phyloP scores from a whole-genome alignment of 2,329 filamentous ascomycete species.

The Eurotiales sp. region DNA sequence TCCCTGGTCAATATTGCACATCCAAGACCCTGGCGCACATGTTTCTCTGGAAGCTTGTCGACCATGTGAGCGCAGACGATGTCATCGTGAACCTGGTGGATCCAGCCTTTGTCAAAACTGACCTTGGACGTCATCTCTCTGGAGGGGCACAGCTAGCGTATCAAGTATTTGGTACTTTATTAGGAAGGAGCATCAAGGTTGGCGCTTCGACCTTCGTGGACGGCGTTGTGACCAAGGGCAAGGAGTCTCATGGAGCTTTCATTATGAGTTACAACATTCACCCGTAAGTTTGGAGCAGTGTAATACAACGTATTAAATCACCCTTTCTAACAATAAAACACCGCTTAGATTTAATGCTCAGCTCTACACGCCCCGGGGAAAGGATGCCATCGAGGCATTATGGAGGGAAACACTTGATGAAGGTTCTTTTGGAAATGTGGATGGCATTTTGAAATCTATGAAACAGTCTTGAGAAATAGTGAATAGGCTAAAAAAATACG shows the following conservation, averaged over 20 bases:
- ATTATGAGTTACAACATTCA: slow-evolving; percentile 48
- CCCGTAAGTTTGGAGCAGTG: background rate
- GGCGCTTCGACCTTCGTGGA: slow-evolving; percentile 50
- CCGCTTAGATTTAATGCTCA: too few relatives aligned
- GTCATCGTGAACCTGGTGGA: slow-evolving; percentile 47
- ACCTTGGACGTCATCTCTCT: slow-evolving; percentile 22
- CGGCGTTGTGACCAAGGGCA: slow-evolving; percentile 44
- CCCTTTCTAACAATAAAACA: background rate
- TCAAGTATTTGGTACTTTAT: background rate
- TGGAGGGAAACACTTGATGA: background rate
- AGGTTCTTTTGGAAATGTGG: too few relatives aligned
- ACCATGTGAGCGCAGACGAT: slow-evolving; percentile 38
- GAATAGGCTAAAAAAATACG: too few relatives aligned
- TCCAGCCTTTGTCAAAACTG: slow-evolving; percentile 43
- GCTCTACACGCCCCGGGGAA: background rate
- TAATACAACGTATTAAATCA: too few relatives aligned
- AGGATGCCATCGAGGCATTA: background rate
- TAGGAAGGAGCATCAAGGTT: slow-evolving; percentile 8
- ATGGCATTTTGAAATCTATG: too few relatives aligned
- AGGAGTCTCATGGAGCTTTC: slow-evolving; percentile 51
- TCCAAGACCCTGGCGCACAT: slow-evolving; percentile 21
- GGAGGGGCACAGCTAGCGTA: too few relatives aligned
- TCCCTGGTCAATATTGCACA: too few relatives aligned
- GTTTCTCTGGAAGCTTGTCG: slow-evolving; percentile 35
- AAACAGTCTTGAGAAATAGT: too few relatives aligned